Evolutionary conservation across 306 rosid genomes (phyloP), one percentile per base, ranked within the genome.

Genomic region (Coriaria nepalensis): DNA sequence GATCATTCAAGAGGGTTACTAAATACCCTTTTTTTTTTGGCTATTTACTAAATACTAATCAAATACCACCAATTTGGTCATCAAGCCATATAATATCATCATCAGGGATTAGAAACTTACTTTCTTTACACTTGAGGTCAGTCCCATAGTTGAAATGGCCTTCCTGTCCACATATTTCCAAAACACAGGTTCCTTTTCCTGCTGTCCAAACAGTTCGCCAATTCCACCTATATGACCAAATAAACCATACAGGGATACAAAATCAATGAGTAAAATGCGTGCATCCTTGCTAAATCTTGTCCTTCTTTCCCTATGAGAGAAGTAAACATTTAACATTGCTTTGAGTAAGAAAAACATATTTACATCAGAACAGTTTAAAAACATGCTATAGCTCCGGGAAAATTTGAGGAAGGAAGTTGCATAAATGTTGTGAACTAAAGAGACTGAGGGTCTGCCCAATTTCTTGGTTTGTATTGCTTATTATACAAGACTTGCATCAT

Each of bases 91-190:
- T 9, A 7, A 14, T n/a, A 9, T 10, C n/a, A 9, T 7, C 33
- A 7, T 37, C 20, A 5, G 10, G 34, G 6, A 44, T 36, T 47
- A 45, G 15, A 46, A 12, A 10, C 7, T 54, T 70, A 83, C 96
- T 94, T 88, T 88, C 69, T 79, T 78, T 51, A 88, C 95, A 61
- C 95, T 75, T 55, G 94, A 69, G 5, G 94, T 88, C 69, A 88
- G 68, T 53, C 96, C 96, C 80, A 78, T 67, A 47, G 70, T 66
- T 29, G 88, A 70, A 59, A 88, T 83, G 35, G 13, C 73, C 52
- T 74, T 33, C 38, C 68, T 50, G 44, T 78, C 81, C 37, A 83
- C 95, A 53, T 65, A 88, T 69, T 83, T 88, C 83, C 86, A 78
- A 35, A 58, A 59, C 52, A 61, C 36, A 12, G 78, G 56, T 74